Conservation (phyloP, 2,329 filamentous ascomycete species). For the Berkeleyomyces basicola region DNA sequence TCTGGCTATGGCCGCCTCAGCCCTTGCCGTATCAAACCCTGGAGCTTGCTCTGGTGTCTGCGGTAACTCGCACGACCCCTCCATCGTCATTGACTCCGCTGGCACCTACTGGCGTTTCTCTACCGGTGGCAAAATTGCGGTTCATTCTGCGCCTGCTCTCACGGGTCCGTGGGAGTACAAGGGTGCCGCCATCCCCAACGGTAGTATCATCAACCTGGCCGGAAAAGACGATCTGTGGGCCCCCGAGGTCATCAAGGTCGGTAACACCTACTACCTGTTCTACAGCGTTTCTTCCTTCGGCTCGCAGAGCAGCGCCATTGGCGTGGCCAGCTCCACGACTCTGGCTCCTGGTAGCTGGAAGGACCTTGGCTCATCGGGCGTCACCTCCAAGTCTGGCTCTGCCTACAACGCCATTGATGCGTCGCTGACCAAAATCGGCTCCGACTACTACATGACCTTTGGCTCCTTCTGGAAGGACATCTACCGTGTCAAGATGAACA, state of each 20-base stretch:
- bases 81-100: constrained; percentile 24
- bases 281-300: constrained; percentile 49
- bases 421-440: constrained; percentile 29
- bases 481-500: constrained; percentile 38
- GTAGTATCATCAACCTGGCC: constrained; percentile 24
- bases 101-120: constrained; percentile 28
- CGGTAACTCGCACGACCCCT: constrained; percentile 24
- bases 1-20: constrained; percentile 7
- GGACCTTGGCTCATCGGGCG: constrained; percentile 38
- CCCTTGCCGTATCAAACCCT: constrained; percentile 19
- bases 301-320: constrained; percentile 43
- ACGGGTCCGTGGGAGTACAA: constrained; percentile 27
- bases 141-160: constrained; percentile 23
- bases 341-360: constrained; percentile 41
- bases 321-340: constrained; percentile 29
- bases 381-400: constrained; percentile 27
- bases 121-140: constrained; percentile 25
- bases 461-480: constrained; percentile 54
- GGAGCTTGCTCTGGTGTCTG: constrained; percentile 24
- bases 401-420: constrained; percentile 45
- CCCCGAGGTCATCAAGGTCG: constrained; percentile 26
- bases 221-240: constrained; percentile 29
- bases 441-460: constrained; percentile 37
- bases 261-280: constrained; percentile 46
- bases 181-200: constrained; percentile 24